Conservation (phyloP, 441 rosid genomes). For the Lepidium campestre region DNA sequence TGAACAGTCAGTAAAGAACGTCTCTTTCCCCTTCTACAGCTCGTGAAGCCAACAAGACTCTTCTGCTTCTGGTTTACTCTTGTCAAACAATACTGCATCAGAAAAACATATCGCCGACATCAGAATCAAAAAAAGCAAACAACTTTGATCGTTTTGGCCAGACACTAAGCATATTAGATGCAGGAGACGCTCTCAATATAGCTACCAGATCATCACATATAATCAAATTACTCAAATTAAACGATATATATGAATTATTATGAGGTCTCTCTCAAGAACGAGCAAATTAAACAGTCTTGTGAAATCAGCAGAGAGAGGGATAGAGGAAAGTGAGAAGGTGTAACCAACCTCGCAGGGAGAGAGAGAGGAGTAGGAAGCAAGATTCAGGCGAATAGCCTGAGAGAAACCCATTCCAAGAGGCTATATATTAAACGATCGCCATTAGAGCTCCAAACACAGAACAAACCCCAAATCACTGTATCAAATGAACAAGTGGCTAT, state of each 20-base stretch:
- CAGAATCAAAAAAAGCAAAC: neutral
- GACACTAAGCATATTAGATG: neutral
- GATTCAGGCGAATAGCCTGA: slow-evolving; percentile 37
- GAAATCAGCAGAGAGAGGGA: neutral
- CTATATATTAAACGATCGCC: neutral
- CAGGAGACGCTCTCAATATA: neutral
- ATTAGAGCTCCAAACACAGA: neutral
- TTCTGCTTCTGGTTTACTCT: slow-evolving; percentile 39
- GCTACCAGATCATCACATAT: neutral
- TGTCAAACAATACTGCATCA: slow-evolving; percentile 34
- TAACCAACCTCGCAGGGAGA: slow-evolving; percentile 27
- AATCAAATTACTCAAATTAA: neutral
- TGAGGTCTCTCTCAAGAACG: neutral
- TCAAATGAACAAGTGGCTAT: neutral
- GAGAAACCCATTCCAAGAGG: slow-evolving; percentile 47
- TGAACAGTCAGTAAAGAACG: slow-evolving; percentile 22
- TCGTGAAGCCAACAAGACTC: slow-evolving; percentile 17
- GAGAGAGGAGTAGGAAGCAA: slow-evolving; percentile 28
- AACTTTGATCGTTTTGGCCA: neutral
- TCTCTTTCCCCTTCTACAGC: slow-evolving; percentile 15
- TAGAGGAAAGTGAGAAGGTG: neutral
- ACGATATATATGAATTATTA: neutral
- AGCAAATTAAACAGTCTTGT: neutral
- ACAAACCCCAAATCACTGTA: neutral
- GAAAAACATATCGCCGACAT: slow-evolving; percentile 3